Evolutionary conservation across 163 green algal genomes (phyloP).

Genomic region (Volvox carteri): DNA sequence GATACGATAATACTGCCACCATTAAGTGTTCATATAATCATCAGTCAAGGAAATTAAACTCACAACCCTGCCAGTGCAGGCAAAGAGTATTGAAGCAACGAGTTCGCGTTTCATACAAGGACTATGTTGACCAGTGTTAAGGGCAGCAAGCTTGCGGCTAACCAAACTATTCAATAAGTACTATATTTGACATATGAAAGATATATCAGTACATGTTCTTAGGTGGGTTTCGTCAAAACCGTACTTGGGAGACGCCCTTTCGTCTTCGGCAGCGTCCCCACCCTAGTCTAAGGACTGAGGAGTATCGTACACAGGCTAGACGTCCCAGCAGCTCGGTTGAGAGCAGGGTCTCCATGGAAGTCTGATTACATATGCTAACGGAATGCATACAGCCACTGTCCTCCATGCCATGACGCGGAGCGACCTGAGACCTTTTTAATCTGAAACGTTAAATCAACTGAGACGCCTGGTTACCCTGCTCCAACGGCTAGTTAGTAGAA

Average conservation of each 20-base stretch:
- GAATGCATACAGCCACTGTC: slow-evolving; percentile 13
- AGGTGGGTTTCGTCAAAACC: neutral
- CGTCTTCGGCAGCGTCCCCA: neutral
- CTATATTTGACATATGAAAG: neutral
- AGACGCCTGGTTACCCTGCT: neutral
- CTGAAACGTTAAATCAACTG: neutral
- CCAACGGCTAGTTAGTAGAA: neutral
- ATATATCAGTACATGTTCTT: neutral
- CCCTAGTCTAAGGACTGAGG: neutral
- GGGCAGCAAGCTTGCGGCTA: too few relatives aligned
- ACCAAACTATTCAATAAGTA: neutral
- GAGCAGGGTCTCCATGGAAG: too few relatives aligned
- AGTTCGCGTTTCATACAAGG: too few relatives aligned
- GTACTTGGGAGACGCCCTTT: neutral
- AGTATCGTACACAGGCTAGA: neutral
- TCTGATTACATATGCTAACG: neutral
- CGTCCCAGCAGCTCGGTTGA: too few relatives aligned
- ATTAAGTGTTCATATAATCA: too few relatives aligned
- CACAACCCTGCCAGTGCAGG: too few relatives aligned
- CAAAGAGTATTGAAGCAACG: too few relatives aligned
- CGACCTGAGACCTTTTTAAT: neutral
- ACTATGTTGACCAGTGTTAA: too few relatives aligned
- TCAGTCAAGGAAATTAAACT: too few relatives aligned
- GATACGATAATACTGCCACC: too few relatives aligned
- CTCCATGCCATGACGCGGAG: neutral